A percentile compares a stretch with the other conserved stretches of the same genome.
phyloP scores from a whole-genome alignment of 2,329 filamentous ascomycete genomes.

The Aspergillus ibericus region DNA sequence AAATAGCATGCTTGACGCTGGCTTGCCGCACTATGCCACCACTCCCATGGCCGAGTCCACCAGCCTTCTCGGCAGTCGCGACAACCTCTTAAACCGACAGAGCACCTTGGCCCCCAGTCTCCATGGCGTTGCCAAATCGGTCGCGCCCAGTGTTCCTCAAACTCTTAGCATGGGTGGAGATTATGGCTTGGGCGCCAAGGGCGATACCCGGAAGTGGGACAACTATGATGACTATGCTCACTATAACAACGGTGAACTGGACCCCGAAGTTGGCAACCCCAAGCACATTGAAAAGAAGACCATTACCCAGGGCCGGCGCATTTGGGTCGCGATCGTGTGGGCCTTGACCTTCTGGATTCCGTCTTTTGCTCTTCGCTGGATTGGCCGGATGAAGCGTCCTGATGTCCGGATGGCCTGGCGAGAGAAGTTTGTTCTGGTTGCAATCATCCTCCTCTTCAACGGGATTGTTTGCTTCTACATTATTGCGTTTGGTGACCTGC shows the following conservation, averaged over 20 bases:
- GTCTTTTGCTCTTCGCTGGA: constrained; percentile 72
- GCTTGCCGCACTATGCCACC: constrained; percentile 65
- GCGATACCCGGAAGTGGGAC: constrained; percentile 72
- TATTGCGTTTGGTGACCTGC: constrained; percentile 74
- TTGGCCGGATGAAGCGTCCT: constrained; percentile 95
- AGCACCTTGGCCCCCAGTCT: constrained; percentile 52
- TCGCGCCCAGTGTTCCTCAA: constrained; percentile 48
- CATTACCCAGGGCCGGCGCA: constrained; percentile 63
- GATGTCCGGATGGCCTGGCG: constrained; percentile 97
- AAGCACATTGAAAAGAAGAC: constrained; percentile 73
- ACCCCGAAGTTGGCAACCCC: constrained; percentile 74
- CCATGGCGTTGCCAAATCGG: constrained; percentile 55
- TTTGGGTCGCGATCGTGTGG: constrained; percentile 85
- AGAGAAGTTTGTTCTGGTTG: constrained; percentile 83
- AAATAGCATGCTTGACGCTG: constrained; percentile 65
- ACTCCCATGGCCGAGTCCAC: constrained; percentile 58
- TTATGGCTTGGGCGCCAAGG: constrained; percentile 84
- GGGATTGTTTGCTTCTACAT: constrained; percentile 87
- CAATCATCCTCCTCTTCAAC: constrained; percentile 80
- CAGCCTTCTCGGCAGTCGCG: constrained; percentile 66
- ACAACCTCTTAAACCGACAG: constrained; percentile 58
- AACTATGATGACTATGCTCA: constrained; percentile 50
- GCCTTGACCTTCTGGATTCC: constrained; percentile 91
- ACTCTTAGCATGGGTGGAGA: constrained; percentile 70
- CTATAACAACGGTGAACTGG: constrained; percentile 71